Percentiles rank a stretch among this genome's conserved stretches.
phyloP scores from a whole-genome alignment of 345 rosid genomes.

The Ailanthus altissimus region DNA sequence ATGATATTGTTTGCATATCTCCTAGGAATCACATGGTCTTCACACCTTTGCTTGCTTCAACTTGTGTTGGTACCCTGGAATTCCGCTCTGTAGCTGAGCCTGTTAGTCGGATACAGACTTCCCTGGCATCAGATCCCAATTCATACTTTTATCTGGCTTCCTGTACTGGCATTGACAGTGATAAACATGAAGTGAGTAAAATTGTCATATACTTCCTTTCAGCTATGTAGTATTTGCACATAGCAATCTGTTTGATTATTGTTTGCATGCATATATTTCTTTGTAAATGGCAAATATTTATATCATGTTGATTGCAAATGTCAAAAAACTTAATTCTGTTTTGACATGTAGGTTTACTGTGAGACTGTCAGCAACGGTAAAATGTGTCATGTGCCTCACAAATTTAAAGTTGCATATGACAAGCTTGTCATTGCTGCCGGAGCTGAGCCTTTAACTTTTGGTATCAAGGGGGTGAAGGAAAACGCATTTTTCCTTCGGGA shows the following conservation, averaged over 20 bases:
- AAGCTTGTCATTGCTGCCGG: slow-evolving; percentile 88
- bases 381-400: slow-evolving; percentile 59
- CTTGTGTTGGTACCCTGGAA: slow-evolving; percentile 82
- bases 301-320: not conserved
- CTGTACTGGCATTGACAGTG: slow-evolving; percentile 65
- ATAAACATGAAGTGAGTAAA: slow-evolving; percentile 68
- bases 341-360: slow-evolving; percentile 64
- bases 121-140: slow-evolving; percentile 66
- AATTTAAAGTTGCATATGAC: slow-evolving; percentile 86
- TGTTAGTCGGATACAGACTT: slow-evolving; percentile 73
- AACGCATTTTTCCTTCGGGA: slow-evolving; percentile 89
- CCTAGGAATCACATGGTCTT: slow-evolving; percentile 89
- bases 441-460: slow-evolving; percentile 90
- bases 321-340: not conserved
- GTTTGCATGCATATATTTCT: not conserved
- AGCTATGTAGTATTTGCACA: not conserved
- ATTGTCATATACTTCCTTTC: not conserved
- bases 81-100: slow-evolving; percentile 93
- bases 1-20: slow-evolving; percentile 71
- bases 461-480: slow-evolving; percentile 83
- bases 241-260: not conserved
- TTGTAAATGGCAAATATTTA: not conserved
- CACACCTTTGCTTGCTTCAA: slow-evolving; percentile 79
- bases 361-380: slow-evolving; percentile 60
- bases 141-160: slow-evolving; percentile 87